These are phyloP conservation scores for Solanum clarkiae DNA, from an alignment of 257 asterid genomes.

Conservation along the genomic window DNA sequence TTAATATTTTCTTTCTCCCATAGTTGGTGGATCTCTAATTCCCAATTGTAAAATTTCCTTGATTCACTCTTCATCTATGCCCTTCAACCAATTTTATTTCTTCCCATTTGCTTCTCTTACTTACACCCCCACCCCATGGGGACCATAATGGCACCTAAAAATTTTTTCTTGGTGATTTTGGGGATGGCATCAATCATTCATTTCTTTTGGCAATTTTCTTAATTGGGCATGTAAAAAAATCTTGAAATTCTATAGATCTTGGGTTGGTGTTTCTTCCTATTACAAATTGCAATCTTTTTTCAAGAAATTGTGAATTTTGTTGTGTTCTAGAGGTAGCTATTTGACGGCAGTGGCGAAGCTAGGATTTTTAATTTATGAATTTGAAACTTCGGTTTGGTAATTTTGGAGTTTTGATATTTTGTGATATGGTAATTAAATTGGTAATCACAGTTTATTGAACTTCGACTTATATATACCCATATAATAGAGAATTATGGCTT, in stretches of 20 bases:
- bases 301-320: neutral
- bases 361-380: neutral
- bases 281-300: neutral
- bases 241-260: neutral
- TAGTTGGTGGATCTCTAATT: neutral
- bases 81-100: neutral
- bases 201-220: neutral
- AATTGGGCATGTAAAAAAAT: neutral
- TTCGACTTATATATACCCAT: too few species aligned
- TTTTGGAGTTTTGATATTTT: too few species aligned
- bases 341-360: neutral
- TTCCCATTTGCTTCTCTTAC: neutral
- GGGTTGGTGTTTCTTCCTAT: neutral
- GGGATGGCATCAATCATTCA: neutral
- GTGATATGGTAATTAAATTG: too few species aligned
- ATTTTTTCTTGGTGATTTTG: neutral
- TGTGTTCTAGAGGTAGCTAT: neutral
- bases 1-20: neutral
- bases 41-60: neutral
- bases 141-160: neutral
- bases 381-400: too few species aligned
- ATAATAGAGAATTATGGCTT: too few species aligned
- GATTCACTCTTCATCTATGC: neutral
- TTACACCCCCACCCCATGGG: neutral
- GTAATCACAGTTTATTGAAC: too few species aligned